Conservation (phyloP, 139 green algal genomes). For the Volvox africanus region DNA sequence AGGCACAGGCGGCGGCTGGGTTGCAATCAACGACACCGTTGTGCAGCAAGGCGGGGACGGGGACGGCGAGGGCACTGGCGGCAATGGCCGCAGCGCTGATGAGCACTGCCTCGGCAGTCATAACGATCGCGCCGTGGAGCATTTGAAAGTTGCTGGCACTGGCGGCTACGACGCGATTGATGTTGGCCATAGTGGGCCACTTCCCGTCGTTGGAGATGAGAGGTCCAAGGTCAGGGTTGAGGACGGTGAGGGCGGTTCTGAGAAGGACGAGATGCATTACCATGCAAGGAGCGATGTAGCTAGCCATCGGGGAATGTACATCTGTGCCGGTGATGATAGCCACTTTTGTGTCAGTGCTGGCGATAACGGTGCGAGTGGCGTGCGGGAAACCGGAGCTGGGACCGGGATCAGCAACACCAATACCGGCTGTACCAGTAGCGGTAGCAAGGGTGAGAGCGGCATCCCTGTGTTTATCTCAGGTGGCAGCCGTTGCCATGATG, state of each 20-base stretch:
- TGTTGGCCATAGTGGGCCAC: neutral
- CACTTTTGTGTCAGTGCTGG: neutral
- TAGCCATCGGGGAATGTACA: too few species aligned
- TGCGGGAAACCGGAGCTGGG: neutral
- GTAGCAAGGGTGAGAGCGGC: neutral
- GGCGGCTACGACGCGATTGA: neutral
- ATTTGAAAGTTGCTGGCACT: too few species aligned
- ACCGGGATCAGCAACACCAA: neutral
- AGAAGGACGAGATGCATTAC: neutral
- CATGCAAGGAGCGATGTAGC: neutral
- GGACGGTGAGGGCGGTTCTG: neutral
- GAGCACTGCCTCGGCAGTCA: neutral
- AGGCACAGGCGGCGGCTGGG: neutral
- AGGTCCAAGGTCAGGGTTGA: neutral
- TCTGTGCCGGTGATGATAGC: neutral
- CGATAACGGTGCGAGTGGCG: neutral
- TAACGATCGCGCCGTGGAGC: neutral
- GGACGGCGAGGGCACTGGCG: neutral
- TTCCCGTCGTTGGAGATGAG: neutral
- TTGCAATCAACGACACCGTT: neutral
- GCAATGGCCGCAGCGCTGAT: neutral
- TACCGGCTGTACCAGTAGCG: neutral
- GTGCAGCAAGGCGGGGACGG: neutral
- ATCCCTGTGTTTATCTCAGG: neutral
- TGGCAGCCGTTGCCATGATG: neutral